Conservation (phyloP, 2,329 filamentous ascomycete species). For the Penicillium sp. region DNA sequence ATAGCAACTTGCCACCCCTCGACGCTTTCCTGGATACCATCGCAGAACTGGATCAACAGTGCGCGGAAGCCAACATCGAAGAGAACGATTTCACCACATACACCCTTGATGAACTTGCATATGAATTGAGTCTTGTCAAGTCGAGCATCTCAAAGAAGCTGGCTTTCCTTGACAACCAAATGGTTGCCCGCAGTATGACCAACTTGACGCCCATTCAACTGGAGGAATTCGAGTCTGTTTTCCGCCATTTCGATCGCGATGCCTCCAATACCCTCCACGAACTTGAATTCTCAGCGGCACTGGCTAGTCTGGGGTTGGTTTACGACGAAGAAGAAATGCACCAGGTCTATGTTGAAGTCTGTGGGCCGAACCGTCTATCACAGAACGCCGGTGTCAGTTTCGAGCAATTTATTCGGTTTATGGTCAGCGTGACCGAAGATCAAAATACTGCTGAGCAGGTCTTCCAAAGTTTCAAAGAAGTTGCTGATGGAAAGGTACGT, state of each 20-base stretch:
- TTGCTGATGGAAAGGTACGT: slow-evolving; percentile 85
- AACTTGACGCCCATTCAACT: slow-evolving; percentile 97
- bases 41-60: slow-evolving; percentile 81
- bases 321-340: slow-evolving; percentile 99
- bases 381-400: slow-evolving; percentile 77
- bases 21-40: slow-evolving; percentile 90
- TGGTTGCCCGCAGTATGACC: slow-evolving; percentile 97
- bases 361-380: slow-evolving; percentile 59
- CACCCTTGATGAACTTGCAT: slow-evolving; percentile 92
- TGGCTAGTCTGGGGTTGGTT: slow-evolving; percentile 91
- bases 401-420: slow-evolving; percentile 98
- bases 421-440: slow-evolving; percentile 98
- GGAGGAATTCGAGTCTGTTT: slow-evolving; percentile 97
- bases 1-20: slow-evolving; percentile 82
- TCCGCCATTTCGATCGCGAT: slow-evolving; percentile 95
- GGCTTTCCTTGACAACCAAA: slow-evolving; percentile 95
- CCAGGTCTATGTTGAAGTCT: slow-evolving; percentile 87
- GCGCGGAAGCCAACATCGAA: slow-evolving; percentile 94
- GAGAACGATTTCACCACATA: slow-evolving; percentile 99
- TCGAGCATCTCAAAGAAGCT: slow-evolving; percentile 94
- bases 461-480: slow-evolving; percentile 95
- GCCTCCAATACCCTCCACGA: slow-evolving; percentile 87
- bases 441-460: slow-evolving; percentile 99
- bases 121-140: slow-evolving; percentile 89
- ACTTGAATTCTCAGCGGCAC: slow-evolving; percentile 90